A percentile compares a stretch with the other conserved stretches of the same genome.
phyloP scores from a whole-genome alignment of 352 stramenopile genomes.

The Phytopythium aichiense region DNA sequence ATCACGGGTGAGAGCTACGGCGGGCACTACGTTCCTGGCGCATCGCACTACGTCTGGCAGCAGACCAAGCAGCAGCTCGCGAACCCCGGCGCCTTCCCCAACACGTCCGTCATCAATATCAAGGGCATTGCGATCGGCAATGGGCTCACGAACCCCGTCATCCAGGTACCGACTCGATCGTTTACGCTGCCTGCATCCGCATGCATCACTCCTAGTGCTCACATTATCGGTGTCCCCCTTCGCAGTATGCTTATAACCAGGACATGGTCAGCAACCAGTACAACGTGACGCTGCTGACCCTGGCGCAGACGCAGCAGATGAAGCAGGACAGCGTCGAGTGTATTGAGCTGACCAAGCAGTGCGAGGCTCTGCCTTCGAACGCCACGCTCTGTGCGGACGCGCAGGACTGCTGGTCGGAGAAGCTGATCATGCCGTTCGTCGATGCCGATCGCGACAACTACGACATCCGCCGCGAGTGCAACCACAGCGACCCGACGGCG shows the following conservation, averaged over 20 bases:
- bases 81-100: background rate
- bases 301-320: constrained; percentile 27
- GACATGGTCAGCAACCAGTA: constrained; percentile 60
- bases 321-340: constrained; percentile 31
- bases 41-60: constrained; percentile 41
- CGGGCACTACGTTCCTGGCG: constrained; percentile 57
- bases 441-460: constrained; percentile 35
- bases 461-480: constrained; percentile 36
- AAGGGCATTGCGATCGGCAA: constrained; percentile 52
- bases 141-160: constrained; percentile 40
- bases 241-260: constrained; percentile 25
- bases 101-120: constrained; percentile 1
- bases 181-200: no score
- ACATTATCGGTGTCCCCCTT: background rate
- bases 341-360: constrained; percentile 30
- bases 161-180: constrained; percentile 24
- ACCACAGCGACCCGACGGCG: constrained; percentile 21
- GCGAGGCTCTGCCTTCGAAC: constrained; percentile 19
- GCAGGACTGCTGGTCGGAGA: constrained; percentile 32
- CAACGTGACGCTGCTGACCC: constrained; percentile 36
- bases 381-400: constrained; percentile 22
- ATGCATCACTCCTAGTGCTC: no score
- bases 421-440: constrained; percentile 38
- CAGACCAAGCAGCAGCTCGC: constrained; percentile 20
- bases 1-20: constrained; percentile 70